A percentile compares a stretch with the other conserved stretches of the same genome.
phyloP scores from a whole-genome alignment of 176 grass and related monocot genomes.

The Triticum urartu region DNA sequence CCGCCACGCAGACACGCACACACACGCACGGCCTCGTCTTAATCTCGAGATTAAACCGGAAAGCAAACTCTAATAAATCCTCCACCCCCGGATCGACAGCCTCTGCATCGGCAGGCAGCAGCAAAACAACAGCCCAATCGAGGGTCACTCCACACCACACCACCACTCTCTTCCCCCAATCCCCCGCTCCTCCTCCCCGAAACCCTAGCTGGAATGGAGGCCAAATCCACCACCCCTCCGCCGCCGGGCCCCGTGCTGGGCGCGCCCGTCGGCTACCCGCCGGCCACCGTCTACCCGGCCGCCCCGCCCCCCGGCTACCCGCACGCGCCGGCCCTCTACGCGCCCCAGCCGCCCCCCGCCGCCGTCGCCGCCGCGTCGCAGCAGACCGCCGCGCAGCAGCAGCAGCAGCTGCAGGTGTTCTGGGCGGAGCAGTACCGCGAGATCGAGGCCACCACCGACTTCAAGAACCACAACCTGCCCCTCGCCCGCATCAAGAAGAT shows the following conservation, averaged over 20 bases:
- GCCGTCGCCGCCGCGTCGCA: conserved; percentile 26
- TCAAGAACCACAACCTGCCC: conserved; percentile 94
- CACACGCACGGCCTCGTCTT: background rate
- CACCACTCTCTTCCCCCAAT: background rate
- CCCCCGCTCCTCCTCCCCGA: background rate
- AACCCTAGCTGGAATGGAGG: conserved; percentile 57
- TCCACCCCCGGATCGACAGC: background rate
- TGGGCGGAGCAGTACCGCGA: conserved; percentile 92
- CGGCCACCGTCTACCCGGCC: conserved; percentile 9
- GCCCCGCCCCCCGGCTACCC: conserved; percentile 18
- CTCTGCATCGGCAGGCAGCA: background rate
- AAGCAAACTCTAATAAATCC: conserved; percentile 17
- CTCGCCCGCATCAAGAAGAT: conserved; percentile 98
- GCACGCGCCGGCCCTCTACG: conserved; percentile 42
- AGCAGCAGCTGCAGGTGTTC: conserved; percentile 68
- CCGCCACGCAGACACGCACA: background rate
- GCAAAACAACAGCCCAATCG: conserved; percentile 4
- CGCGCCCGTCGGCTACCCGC: conserved; percentile 42
- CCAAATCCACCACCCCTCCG: conserved; percentile 50
- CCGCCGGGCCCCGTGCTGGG: conserved; percentile 39
- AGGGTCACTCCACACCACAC: conserved; percentile 1
- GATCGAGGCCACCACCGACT: conserved; percentile 79
- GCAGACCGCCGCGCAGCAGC: conserved; percentile 42
- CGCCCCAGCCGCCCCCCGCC: conserved; percentile 18
- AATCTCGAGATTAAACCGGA: background rate